Evolutionary conservation across 2,329 filamentous ascomycete genomes (phyloP), one percentile per base, ranked within the genome.

Genomic region (Aaosphaeria arxii): DNA sequence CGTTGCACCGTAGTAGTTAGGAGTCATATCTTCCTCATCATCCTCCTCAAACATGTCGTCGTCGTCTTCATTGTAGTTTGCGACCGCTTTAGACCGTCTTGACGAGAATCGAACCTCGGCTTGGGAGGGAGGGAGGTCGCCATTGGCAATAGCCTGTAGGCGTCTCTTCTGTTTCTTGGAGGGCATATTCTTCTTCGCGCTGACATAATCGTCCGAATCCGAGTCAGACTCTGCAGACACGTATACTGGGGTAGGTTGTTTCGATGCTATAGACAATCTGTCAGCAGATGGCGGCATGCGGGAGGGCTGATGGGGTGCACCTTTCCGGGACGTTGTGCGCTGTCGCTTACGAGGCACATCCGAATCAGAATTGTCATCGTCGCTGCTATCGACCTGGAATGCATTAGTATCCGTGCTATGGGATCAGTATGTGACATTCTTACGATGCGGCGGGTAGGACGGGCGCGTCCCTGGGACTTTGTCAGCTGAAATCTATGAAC

Each of bases 61-160:
- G 11, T 84, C 82, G 51, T 87, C 84, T 62, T 86, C 84, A 53
- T 86, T 86, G 64, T 87, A 87, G 51, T 80, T 87, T 5, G 81
- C 80, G 42, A 86, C 76, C 66, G 89, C 89, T 11, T 88, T 88
- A 46, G 90, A 89, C 54, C 89, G 87, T 51, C 92, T 82, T 46
- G 87, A 94, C 5, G 91, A 96, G 82, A 95, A 96, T 55, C 92
- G 87, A 64, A 96, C 89, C 73, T 96, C 91, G 48, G 83, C 82
- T 59, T 86, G 82, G 5, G 84, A 78, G 6, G 87, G 80, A 38
- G 83, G 80, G 9, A 84, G 81, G 59, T 69, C 63, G 35, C 86
- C 79, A 43, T 77, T 82, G 28, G 84, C 80, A 50, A 77, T 74
- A 65, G 90, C 81, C 49, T 86, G 77, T 64, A 88, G 83, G 51